Evolutionary conservation across 805 yeast genomes (phyloP).

Genomic region (Kluyveromyces wickerhamii): DNA sequence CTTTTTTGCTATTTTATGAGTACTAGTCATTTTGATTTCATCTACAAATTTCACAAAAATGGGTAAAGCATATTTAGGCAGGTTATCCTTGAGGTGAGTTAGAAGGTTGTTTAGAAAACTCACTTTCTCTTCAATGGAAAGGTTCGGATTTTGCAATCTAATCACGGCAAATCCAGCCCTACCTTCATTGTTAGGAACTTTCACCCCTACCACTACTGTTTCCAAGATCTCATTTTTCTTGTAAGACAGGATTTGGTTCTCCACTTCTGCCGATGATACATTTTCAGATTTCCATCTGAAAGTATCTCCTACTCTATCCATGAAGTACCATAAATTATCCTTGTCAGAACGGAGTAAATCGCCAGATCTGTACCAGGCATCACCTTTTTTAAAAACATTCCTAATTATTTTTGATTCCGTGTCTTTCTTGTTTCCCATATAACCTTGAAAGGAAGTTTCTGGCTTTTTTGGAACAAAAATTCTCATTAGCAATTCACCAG

Average conservation of each 20-base stretch:
- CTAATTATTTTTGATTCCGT: slow-evolving; percentile 66
- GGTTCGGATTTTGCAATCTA: slow-evolving; percentile 32
- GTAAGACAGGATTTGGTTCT: slow-evolving; percentile 48
- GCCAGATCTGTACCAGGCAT: slow-evolving; percentile 86
- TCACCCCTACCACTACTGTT: slow-evolving; percentile 80
- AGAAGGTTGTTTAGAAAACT: slow-evolving; percentile 35
- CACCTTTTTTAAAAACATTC: slow-evolving; percentile 76
- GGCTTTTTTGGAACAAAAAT: slow-evolving; percentile 55
- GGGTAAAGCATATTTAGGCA: slow-evolving; percentile 85
- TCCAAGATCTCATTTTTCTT: slow-evolving; percentile 39
- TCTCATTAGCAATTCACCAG: slow-evolving; percentile 83
- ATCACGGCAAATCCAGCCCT: slow-evolving; percentile 87
- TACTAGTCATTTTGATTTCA: slow-evolving; percentile 60
- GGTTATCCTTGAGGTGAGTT: slow-evolving; percentile 30
- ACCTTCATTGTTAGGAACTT: slow-evolving; percentile 84
- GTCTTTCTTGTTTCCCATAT: slow-evolving; percentile 70
- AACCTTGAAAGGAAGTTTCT: slow-evolving; percentile 82
- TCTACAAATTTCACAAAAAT: slow-evolving; percentile 64
- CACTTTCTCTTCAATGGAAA: slow-evolving; percentile 17
- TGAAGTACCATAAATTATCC: slow-evolving; percentile 67
- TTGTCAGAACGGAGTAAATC: slow-evolving; percentile 68
- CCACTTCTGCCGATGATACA: slow-evolving; percentile 90
- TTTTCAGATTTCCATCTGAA: slow-evolving; percentile 96
- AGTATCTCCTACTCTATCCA: slow-evolving; percentile 91
- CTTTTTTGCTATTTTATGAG: slow-evolving; percentile 73